Evolutionary conservation across 352 stramenopile species (phyloP).

Genomic region (Phytophthora megakarya): DNA sequence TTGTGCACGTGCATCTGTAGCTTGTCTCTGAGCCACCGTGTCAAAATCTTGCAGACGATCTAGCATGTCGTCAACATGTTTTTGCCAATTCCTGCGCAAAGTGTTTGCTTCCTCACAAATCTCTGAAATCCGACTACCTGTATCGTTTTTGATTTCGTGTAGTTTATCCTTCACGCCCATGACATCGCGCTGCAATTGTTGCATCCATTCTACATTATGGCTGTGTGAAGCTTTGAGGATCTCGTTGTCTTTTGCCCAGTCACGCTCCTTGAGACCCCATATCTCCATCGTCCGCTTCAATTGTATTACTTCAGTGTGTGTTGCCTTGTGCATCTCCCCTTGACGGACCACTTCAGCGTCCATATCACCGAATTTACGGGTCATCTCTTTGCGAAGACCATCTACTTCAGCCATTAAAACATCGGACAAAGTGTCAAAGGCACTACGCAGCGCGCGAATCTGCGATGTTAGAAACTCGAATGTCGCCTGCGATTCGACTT

Average conservation of each 20-base stretch:
- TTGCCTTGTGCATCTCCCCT: constrained; percentile 61
- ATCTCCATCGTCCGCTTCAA: constrained; percentile 80
- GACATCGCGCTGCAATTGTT: constrained; percentile 80
- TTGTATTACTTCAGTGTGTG: constrained; percentile 70
- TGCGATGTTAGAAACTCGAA: constrained; percentile 86
- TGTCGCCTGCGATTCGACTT: constrained; percentile 82
- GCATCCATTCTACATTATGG: constrained; percentile 88
- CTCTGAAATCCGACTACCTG: constrained; percentile 54
- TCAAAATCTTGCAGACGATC: constrained; percentile 68
- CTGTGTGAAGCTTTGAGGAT: constrained; percentile 83
- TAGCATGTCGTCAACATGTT: constrained; percentile 69
- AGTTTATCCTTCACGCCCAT: constrained; percentile 81
- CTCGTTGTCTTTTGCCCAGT: constrained; percentile 88
- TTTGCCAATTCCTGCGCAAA: constrained; percentile 70
- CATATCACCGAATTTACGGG: constrained; percentile 61
- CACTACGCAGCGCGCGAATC: constrained; percentile 69
- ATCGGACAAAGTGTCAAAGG: constrained; percentile 83
- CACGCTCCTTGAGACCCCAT: constrained; percentile 79
- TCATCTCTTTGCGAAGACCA: constrained; percentile 67
- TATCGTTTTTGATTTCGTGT: constrained; percentile 68
- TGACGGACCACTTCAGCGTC: constrained; percentile 64
- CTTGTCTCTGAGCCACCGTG: constrained; percentile 43
- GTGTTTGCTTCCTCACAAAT: constrained; percentile 72
- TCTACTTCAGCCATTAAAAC: constrained; percentile 80
- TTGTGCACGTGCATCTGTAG: constrained; percentile 43